phyloP scores from a whole-genome alignment of 2,329 filamentous ascomycete species.

The Myrmaecium sp. region DNA sequence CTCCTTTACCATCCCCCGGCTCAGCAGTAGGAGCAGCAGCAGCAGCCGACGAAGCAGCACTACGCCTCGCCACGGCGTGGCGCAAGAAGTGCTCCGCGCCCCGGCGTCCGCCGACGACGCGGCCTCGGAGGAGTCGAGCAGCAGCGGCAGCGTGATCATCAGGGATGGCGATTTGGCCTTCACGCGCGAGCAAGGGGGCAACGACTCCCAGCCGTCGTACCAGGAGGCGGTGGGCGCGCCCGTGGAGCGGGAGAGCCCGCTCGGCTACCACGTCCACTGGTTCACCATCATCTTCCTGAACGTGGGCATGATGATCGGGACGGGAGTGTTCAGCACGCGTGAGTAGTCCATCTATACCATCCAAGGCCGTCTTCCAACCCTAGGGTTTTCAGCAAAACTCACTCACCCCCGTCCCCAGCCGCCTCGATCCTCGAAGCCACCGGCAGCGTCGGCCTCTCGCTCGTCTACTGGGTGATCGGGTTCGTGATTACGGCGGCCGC shows the following conservation, averaged over 20 bases:
- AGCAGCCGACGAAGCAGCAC: no score
- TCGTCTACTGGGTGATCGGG: conserved; percentile 50
- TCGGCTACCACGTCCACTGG: conserved; percentile 41
- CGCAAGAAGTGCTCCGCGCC: no score
- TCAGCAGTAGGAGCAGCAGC: no score
- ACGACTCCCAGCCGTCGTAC: conserved; percentile 34
- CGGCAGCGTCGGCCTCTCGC: conserved; percentile 43
- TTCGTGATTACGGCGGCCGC: conserved; percentile 39
- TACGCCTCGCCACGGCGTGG: no score
- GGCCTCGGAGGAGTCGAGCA: no score
- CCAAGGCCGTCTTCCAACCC: background rate
- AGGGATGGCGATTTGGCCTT: conserved; percentile 27
- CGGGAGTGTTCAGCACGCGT: conserved; percentile 49
- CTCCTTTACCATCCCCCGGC: no score
- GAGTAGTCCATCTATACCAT: conserved; percentile 13
- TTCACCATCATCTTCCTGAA: conserved; percentile 43
- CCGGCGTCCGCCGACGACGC: no score
- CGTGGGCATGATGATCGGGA: conserved; percentile 46
- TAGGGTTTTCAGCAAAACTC: background rate
- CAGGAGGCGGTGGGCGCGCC: conserved; percentile 47
- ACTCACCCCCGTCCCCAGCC: conserved; percentile 20
- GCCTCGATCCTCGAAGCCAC: conserved; percentile 40
- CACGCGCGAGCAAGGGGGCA: conserved; percentile 28
- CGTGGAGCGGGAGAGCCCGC: conserved; percentile 39
- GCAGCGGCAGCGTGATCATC: no score